A percentile compares a stretch with the other conserved stretches of the same genome.
Conservation (phyloP, 1,284 basidiomycete species). For the Pholiota adiposa region DNA sequence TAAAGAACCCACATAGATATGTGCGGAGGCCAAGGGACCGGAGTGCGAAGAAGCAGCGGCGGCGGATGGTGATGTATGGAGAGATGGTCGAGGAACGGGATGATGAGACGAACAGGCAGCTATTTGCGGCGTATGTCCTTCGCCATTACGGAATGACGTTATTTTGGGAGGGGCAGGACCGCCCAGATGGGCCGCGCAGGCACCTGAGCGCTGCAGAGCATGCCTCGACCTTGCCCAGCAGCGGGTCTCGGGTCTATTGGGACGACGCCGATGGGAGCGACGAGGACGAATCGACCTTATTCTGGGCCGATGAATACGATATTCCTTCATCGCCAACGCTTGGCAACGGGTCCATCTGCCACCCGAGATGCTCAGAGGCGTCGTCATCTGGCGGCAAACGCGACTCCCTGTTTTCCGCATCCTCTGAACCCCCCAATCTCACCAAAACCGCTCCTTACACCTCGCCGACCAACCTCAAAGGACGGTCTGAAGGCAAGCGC, state of each 20-base stretch:
- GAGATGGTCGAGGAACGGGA: constrained; percentile 1
- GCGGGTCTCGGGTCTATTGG: neutral
- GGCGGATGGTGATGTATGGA: neutral
- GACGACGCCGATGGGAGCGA: neutral
- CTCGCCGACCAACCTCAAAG: neutral
- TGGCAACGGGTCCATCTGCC: neutral
- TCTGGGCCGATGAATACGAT: constrained; percentile 5
- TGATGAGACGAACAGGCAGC: constrained; percentile 11
- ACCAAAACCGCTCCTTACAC: neutral
- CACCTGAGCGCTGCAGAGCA: neutral
- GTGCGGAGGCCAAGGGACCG: constrained; percentile 17
- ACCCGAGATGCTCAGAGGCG: neutral
- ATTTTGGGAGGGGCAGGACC: neutral
- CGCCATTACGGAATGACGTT: constrained; percentile 5
- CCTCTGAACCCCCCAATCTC: neutral
- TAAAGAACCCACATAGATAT: constrained; percentile 24
- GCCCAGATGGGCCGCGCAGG: neutral
- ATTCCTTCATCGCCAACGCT: neutral
- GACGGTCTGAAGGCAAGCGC: neutral
- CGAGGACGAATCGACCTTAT: constrained; percentile 4
- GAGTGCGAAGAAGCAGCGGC: neutral
- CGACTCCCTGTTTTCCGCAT: neutral
- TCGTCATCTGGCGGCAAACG: neutral
- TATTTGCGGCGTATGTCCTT: constrained; percentile 16
- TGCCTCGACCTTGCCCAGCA: neutral